Conservation (phyloP, 2,329 filamentous ascomycete genomes). For the Pseudocercospora musae region DNA sequence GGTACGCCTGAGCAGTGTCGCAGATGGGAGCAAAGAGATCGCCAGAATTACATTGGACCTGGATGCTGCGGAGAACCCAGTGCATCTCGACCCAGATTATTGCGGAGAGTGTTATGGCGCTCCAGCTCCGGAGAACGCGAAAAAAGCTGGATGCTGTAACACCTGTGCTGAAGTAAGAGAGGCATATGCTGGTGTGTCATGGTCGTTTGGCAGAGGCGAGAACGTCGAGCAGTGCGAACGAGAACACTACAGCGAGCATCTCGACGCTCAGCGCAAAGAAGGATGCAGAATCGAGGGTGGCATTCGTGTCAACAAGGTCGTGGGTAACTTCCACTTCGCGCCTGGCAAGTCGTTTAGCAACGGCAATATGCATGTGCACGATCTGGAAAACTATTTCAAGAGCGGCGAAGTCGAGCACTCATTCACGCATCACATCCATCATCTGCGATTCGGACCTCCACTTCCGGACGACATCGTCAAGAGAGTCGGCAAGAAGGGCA, state of each 20-base stretch:
- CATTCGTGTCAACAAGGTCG: conserved; percentile 89
- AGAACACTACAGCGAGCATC: conserved; percentile 86
- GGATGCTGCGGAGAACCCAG: conserved; percentile 63
- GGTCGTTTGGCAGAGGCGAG: conserved; percentile 91
- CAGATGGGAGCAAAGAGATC: conserved; percentile 73
- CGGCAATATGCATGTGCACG: conserved; percentile 95
- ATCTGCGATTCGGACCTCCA: conserved; percentile 88
- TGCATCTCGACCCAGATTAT: conserved; percentile 84
- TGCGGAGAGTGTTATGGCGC: conserved; percentile 94
- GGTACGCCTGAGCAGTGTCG: conserved; percentile 70
- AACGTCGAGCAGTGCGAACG: conserved; percentile 92
- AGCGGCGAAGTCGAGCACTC: conserved; percentile 65
- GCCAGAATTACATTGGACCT: conserved; percentile 67
- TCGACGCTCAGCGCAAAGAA: conserved; percentile 84
- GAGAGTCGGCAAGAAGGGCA: conserved; percentile 56
- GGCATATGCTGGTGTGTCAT: conserved; percentile 82
- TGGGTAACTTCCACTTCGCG: conserved; percentile 98
- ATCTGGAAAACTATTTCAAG: conserved; percentile 93
- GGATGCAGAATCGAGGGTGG: conserved; percentile 91
- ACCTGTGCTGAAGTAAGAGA: conserved; percentile 96
- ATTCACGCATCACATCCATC: conserved; percentile 85
- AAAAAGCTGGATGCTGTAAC: conserved; percentile 89
- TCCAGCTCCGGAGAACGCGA: conserved; percentile 63
- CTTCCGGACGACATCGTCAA: conserved; percentile 71
- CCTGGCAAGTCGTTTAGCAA: conserved; percentile 94